A percentile compares a stretch with the other conserved stretches of the same genome.
These are phyloP conservation scores for Beauveria sp. DNA, from an alignment of 2,329 filamentous ascomycete species.

Conservation along the genomic window DNA sequence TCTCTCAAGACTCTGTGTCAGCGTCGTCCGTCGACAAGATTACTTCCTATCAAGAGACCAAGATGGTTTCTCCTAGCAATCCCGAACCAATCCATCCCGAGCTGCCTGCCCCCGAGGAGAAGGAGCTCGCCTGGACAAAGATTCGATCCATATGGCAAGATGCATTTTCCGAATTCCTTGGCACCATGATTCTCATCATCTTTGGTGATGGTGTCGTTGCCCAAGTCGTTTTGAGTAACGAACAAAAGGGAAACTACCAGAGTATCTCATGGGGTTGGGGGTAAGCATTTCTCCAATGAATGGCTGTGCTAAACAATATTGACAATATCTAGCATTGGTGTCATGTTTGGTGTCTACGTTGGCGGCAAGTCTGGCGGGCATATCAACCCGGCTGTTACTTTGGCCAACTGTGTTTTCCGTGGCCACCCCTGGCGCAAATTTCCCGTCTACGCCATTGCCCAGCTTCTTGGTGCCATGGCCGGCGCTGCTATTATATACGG, in stretches of 20 bases:
- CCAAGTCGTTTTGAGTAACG: conserved; percentile 54
- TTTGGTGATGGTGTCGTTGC: conserved; percentile 67
- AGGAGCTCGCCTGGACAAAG: conserved; percentile 40
- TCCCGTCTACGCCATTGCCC: conserved; percentile 58
- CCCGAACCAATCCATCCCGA: conserved; percentile 11
- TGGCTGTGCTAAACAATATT: background rate
- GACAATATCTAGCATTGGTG: conserved; percentile 42
- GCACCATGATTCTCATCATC: conserved; percentile 58
- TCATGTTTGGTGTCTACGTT: conserved; percentile 64
- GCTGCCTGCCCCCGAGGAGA: conserved; percentile 14
- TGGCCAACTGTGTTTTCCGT: conserved; percentile 61
- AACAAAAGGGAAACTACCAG: conserved; percentile 39
- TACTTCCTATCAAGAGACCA: conserved; percentile 22
- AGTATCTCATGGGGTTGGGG: conserved; percentile 44
- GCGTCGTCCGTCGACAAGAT: conserved; percentile 27
- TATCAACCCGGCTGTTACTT: conserved; percentile 63
- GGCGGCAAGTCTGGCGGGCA: conserved; percentile 58
- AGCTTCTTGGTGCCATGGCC: conserved; percentile 59
- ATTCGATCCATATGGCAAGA: conserved; percentile 46
- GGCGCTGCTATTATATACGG: conserved; percentile 54
- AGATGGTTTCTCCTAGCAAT: conserved; percentile 21
- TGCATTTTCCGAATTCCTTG: conserved; percentile 59
- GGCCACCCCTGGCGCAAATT: conserved; percentile 62
- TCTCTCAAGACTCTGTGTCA: conserved; percentile 25
- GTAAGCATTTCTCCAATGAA: conserved; percentile 23